Evolutionary conservation across 2,329 filamentous ascomycete genomes (phyloP).

Genomic region (Stachybotrys chartarum): DNA sequence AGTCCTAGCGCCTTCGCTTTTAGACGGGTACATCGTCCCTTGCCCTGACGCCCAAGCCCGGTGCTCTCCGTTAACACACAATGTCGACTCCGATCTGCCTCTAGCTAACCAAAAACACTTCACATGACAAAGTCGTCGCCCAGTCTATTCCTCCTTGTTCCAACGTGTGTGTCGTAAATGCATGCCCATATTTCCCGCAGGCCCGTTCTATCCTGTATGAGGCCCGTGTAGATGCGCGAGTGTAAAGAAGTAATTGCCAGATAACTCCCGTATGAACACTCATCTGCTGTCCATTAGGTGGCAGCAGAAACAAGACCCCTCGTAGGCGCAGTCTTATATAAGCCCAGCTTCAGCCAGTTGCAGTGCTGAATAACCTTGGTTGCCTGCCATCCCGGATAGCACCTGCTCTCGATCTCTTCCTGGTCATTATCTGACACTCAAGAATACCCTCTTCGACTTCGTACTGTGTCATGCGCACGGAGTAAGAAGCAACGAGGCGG

Average conservation of each 20-base stretch:
- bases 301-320: background rate
- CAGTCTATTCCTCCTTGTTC: background rate
- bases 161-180: background rate
- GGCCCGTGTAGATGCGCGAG: background rate
- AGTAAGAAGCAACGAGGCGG: too few species aligned
- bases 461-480: too few species aligned
- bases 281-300: background rate
- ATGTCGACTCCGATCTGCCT: background rate
- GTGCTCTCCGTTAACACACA: background rate
- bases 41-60: background rate
- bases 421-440: too few species aligned
- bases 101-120: background rate
- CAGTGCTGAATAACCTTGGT: too few species aligned
- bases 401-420: too few species aligned
- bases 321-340: background rate
- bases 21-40: background rate
- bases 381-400: background rate
- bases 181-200: background rate
- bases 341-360: too few species aligned
- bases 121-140: background rate
- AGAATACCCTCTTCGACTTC: too few species aligned
- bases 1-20: background rate
- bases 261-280: background rate
- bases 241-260: background rate
- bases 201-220: background rate